A percentile compares a stretch with the other conserved stretches of the same genome.
phyloP scores from a whole-genome alignment of 805 yeast species.

The Cyberlindnera petersonii region DNA sequence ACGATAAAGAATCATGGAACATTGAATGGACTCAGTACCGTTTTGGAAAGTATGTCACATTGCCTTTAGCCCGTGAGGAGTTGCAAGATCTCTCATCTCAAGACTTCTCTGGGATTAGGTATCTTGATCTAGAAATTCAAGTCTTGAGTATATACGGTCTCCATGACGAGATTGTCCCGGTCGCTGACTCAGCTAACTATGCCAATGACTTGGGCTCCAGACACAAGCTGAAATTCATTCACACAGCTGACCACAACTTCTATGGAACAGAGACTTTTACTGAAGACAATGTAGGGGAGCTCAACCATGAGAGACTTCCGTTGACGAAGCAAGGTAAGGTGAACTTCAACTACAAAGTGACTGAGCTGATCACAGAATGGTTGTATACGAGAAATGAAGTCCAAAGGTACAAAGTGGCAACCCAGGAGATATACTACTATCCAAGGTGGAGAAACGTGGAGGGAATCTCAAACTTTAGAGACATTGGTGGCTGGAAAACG shows the following conservation, averaged over 20 bases:
- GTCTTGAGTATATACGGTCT: constrained; percentile 71
- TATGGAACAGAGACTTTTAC: constrained; percentile 46
- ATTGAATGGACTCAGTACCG: constrained; percentile 35
- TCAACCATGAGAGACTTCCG: constrained; percentile 42
- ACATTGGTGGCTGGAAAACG: constrained; percentile 69
- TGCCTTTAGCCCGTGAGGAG: constrained; percentile 48
- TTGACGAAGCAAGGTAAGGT: constrained; percentile 40
- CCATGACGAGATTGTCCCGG: constrained; percentile 61
- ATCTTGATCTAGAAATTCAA: constrained; percentile 44
- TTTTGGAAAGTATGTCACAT: constrained; percentile 42
- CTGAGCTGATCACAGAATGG: constrained; percentile 46
- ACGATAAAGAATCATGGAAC: constrained; percentile 30
- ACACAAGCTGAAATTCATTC: constrained; percentile 54
- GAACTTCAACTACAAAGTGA: constrained; percentile 57
- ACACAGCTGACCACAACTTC: constrained; percentile 78
- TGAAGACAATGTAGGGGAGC: constrained; percentile 29
- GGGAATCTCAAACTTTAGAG: constrained; percentile 72
- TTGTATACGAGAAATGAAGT: constrained; percentile 46
- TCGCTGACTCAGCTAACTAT: constrained; percentile 55
- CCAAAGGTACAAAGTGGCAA: constrained; percentile 43
- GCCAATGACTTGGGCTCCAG: constrained; percentile 54
- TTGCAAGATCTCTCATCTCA: constrained; percentile 45
- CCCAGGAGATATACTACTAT: constrained; percentile 34
- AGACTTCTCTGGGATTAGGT: constrained; percentile 40
- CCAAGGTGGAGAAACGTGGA: constrained; percentile 61